These are phyloP conservation scores for Epichloe sp. DNA, from an alignment of 2,329 filamentous ascomycete genomes.

Conservation along the genomic window DNA sequence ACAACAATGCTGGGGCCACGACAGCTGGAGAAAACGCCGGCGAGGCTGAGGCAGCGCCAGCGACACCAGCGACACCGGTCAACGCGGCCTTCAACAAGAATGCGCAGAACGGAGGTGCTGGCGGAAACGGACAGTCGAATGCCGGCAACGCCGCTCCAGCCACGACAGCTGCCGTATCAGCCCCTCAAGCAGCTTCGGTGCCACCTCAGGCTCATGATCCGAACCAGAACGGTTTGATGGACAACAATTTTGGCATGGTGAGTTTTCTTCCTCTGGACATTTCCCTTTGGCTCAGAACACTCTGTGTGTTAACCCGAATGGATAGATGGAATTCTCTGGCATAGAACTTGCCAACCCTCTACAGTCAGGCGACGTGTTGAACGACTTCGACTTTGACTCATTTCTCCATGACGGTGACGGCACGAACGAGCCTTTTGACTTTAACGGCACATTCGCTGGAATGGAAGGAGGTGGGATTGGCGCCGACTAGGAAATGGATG, in stretches of 20 bases:
- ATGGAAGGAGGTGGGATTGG: constrained; percentile 46
- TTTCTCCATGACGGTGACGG: constrained; percentile 44
- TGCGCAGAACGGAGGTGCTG: constrained; percentile 15
- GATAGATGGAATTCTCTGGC: constrained; percentile 30
- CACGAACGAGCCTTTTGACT: constrained; percentile 39
- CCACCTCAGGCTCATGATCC: constrained; percentile 30
- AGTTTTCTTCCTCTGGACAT: constrained; percentile 10
- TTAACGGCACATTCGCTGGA: constrained; percentile 33
- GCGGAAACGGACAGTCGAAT: constrained; percentile 16
- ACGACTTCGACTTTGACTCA: constrained; percentile 56
- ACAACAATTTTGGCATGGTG: constrained; percentile 34
- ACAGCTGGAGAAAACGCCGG: constrained; percentile 41
- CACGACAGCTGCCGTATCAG: constrained; percentile 14
- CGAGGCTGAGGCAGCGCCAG: constrained; percentile 48
- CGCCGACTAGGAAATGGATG: constrained; percentile 32
- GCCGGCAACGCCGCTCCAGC: constrained; percentile 1
- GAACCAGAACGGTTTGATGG: constrained; percentile 36
- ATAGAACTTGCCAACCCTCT: constrained; percentile 45
- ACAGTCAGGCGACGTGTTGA: constrained; percentile 42
- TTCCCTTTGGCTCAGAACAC: neutral
- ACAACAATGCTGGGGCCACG: constrained; percentile 31
- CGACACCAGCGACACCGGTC: constrained; percentile 50
- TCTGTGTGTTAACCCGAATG: constrained; percentile 5
- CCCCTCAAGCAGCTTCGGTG: constrained; percentile 18
- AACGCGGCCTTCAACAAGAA: constrained; percentile 34